These are phyloP conservation scores for Danielia reshetovae DNA, from an alignment of 805 yeast genomes.

Conservation along the genomic window DNA sequence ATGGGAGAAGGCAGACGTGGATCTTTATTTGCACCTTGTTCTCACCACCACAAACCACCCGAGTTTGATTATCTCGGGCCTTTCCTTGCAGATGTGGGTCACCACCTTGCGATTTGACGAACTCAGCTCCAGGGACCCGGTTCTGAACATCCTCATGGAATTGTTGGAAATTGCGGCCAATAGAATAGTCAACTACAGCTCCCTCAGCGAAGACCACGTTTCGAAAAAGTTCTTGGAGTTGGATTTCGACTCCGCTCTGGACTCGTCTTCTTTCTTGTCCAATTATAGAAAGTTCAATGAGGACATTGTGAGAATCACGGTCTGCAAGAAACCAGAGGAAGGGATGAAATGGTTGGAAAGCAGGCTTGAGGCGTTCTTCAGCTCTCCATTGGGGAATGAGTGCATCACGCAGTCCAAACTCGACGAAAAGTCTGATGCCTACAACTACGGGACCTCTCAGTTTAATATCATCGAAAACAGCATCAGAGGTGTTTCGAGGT, in stretches of 20 bases:
- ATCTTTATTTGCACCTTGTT: constrained; percentile 67
- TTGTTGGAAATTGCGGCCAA: constrained; percentile 74
- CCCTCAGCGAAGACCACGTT: constrained; percentile 59
- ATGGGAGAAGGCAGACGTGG: constrained; percentile 57
- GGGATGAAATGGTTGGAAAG: constrained; percentile 79
- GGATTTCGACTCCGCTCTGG: constrained; percentile 87
- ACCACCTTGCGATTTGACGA: constrained; percentile 80
- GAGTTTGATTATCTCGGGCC: constrained; percentile 83
- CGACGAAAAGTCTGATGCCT: constrained; percentile 61
- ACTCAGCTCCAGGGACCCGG: constrained; percentile 53
- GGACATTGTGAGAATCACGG: constrained; percentile 83
- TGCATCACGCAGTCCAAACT: constrained; percentile 55
- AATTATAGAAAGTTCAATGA: constrained; percentile 82
- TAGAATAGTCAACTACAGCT: constrained; percentile 69
- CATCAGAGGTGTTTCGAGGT: constrained; percentile 86
- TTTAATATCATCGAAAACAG: constrained; percentile 85
- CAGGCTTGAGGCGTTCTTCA: constrained; percentile 68
- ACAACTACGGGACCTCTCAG: constrained; percentile 73
- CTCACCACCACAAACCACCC: constrained; percentile 78
- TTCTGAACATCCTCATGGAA: constrained; percentile 56
- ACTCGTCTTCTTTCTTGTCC: constrained; percentile 67
- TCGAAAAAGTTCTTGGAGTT: constrained; percentile 67
- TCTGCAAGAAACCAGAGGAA: constrained; percentile 80
- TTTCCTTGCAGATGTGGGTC: constrained; percentile 93
- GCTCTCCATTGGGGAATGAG: constrained; percentile 61